phyloP scores from a whole-genome alignment of 257 asterid genomes.

The Ligustrum vulgare region DNA sequence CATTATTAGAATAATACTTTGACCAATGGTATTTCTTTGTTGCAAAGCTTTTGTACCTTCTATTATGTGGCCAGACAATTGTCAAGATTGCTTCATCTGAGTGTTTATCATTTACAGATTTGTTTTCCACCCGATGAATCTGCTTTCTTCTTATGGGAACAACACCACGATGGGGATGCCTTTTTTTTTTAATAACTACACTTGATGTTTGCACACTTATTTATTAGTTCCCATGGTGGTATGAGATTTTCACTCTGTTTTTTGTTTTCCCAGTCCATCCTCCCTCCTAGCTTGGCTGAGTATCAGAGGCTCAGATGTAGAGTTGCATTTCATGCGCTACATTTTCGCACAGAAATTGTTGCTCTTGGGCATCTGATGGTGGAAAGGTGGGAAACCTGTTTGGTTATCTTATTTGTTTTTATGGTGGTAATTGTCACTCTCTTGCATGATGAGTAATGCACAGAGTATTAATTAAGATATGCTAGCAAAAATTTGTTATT shows the following conservation, averaged over 20 bases:
- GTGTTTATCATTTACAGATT: background rate
- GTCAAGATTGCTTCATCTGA: background rate
- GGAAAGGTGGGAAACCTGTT: slow-evolving; percentile 60
- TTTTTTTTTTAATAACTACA: background rate
- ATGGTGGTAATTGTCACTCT: slow-evolving; percentile 1
- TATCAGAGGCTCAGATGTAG: slow-evolving; percentile 96
- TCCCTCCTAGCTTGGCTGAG: slow-evolving; percentile 79
- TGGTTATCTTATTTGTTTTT: slow-evolving; percentile 15
- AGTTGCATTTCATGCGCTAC: slow-evolving; percentile 87
- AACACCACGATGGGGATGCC: background rate
- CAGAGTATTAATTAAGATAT: background rate
- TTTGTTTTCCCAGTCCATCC: slow-evolving; percentile 53
- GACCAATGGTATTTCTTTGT: too few relatives aligned
- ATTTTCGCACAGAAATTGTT: slow-evolving; percentile 75
- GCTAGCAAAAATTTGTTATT: background rate
- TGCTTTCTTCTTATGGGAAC: background rate
- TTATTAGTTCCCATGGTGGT: slow-evolving; percentile 7
- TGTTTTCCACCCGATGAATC: background rate
- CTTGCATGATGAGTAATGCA: background rate
- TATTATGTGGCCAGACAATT: background rate
- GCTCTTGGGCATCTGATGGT: slow-evolving; percentile 68
- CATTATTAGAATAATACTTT: too few relatives aligned
- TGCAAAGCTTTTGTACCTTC: too few relatives aligned
- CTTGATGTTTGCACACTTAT: background rate
- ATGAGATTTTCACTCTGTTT: slow-evolving; percentile 12